Percentiles rank a stretch among this genome's conserved stretches.
phyloP scores from a whole-genome alignment of 2,329 filamentous ascomycete genomes.

The Huntiella moniliformis region DNA sequence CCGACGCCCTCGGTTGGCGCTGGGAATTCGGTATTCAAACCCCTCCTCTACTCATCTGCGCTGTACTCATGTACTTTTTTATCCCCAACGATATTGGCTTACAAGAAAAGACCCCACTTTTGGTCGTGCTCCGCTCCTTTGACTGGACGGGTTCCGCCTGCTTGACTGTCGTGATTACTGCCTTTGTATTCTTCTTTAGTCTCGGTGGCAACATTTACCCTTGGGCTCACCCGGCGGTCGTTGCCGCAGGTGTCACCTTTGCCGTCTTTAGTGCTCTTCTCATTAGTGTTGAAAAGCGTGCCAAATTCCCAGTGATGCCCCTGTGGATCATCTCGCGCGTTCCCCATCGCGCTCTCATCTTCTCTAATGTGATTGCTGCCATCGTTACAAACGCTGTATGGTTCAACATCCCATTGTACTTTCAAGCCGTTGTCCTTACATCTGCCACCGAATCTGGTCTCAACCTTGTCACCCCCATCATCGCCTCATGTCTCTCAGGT shows the following conservation, averaged over 20 bases:
- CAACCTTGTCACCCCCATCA: conserved; percentile 44
- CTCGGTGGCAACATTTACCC: conserved; percentile 45
- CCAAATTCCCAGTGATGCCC: conserved; percentile 40
- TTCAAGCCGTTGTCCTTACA: conserved; percentile 54
- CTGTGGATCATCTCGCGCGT: conserved; percentile 28
- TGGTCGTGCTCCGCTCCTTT: conserved; percentile 34
- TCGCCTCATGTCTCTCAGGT: conserved; percentile 35
- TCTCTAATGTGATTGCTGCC: conserved; percentile 33
- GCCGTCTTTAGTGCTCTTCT: conserved; percentile 29
- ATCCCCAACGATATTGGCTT: conserved; percentile 36
- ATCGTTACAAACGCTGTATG: conserved; percentile 35
- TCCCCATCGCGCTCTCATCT: conserved; percentile 39
- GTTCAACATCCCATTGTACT: conserved; percentile 54
- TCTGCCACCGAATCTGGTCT: conserved; percentile 54
- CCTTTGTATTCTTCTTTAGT: conserved; percentile 40
- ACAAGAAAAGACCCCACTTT: conserved; percentile 23
- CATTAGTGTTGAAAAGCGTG: conserved; percentile 31
- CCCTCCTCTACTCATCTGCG: conserved; percentile 28
- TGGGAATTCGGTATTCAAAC: conserved; percentile 52
- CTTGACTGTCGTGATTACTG: conserved; percentile 33
- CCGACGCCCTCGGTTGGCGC: conserved; percentile 52
- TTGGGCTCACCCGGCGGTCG: conserved; percentile 40
- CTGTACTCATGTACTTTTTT: conserved; percentile 25
- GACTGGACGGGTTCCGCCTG: conserved; percentile 36
- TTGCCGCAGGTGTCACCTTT: conserved; percentile 27